Conservation (phyloP, 305 asterid genomes). For the Fraxinus albicans region DNA sequence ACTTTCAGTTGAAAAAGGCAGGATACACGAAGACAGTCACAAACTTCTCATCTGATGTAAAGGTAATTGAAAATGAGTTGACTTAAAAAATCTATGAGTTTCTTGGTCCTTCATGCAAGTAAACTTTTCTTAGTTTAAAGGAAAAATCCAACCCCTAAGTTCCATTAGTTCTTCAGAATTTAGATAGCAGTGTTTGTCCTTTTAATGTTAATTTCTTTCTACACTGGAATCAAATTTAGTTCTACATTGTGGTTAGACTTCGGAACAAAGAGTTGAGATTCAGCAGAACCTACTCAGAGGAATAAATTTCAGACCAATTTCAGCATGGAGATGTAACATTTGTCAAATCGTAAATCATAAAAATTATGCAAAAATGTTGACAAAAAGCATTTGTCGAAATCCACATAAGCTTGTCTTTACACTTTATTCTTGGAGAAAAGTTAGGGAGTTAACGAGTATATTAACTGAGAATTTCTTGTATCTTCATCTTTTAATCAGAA, state of each 20-base stretch:
- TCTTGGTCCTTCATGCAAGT: neutral
- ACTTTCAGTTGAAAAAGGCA: constrained; percentile 83
- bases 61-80: constrained; percentile 49
- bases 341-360: neutral
- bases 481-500: neutral
- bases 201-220: neutral
- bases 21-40: constrained; percentile 71
- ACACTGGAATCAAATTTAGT: neutral
- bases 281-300: neutral
- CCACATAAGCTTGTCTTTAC: neutral
- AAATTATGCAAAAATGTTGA: neutral
- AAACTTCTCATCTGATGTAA: constrained; percentile 90
- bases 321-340: neutral
- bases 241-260: neutral
- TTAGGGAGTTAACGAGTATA: neutral
- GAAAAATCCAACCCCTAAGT: neutral
- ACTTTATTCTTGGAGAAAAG: neutral
- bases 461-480: neutral
- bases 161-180: neutral
- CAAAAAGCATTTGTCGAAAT: neutral
- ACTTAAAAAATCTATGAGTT: neutral
- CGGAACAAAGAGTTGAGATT: neutral
- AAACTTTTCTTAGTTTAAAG: neutral
- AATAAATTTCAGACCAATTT: neutral
- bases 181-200: neutral